A percentile compares a stretch with the other conserved stretches of the same genome.
Conservation (phyloP, 352 stramenopile genomes). For the Thraustochytrium striatum region DNA sequence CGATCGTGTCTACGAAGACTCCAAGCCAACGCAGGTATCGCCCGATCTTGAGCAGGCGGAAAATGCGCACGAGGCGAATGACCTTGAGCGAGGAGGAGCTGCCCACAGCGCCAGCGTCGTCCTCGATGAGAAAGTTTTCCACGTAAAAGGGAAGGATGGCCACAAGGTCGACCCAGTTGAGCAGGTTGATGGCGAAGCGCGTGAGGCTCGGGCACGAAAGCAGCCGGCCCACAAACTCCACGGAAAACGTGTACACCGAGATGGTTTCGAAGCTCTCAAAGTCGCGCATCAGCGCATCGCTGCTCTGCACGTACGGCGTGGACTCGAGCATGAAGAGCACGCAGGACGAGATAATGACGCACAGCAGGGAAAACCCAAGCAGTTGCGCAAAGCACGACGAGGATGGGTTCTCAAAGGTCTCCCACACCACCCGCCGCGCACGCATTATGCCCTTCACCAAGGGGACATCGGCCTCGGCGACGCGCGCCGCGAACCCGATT, state of each 20-base stretch:
- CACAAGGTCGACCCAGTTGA: slow-evolving; percentile 71
- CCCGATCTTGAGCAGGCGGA: slow-evolving; percentile 75
- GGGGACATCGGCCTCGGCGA: background rate
- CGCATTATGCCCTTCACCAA: background rate
- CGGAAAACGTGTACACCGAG: slow-evolving; percentile 51
- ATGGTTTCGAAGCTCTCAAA: slow-evolving; percentile 13
- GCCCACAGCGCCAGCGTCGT: background rate
- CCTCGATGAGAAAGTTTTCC: slow-evolving; percentile 66
- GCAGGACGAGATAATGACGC: slow-evolving; percentile 31
- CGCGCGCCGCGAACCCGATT: background rate
- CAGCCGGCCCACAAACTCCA: slow-evolving; percentile 65
- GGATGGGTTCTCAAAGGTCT: slow-evolving; percentile 8
- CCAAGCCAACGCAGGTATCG: slow-evolving; percentile 75
- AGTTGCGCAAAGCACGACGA: background rate
- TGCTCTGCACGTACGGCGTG: background rate
- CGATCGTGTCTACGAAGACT: slow-evolving; percentile 58
- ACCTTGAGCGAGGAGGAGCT: slow-evolving; percentile 55
- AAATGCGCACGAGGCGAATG: slow-evolving; percentile 71
- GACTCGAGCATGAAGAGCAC: slow-evolving; percentile 43
- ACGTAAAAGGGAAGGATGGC: slow-evolving; percentile 74
- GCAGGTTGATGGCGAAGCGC: slow-evolving; percentile 59
- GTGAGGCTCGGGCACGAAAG: slow-evolving; percentile 60
- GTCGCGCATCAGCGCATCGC: background rate
- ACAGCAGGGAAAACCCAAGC: slow-evolving; percentile 5
- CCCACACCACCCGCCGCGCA: background rate